Evolutionary conservation across 2,329 filamentous ascomycete species (phyloP), one percentile per base, ranked within the genome.

Genomic region (Neopestalotiopsis sp.): DNA sequence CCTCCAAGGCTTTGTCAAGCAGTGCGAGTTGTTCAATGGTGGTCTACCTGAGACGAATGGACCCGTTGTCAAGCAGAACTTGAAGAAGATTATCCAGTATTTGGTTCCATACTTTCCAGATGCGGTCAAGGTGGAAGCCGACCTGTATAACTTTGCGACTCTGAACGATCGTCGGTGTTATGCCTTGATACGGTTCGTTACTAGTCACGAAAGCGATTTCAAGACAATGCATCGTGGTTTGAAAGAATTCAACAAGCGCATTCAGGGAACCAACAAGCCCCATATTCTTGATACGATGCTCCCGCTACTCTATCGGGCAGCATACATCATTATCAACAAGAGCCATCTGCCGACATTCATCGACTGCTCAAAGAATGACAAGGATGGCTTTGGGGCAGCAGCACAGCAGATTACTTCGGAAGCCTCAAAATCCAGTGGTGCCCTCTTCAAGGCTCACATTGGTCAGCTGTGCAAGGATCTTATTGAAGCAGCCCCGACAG

Each of bases 291-390:
- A 97, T 45, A 97, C 94, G 0, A 79, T 99, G 32, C 88, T 91
- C 5, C 92, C 94, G 5, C 85, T 99, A 17, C 84, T 98, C 4
- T 97, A 97, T 78, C 90, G 94, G 58, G 91, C 91, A 67, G 92
- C 94, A 42, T 91, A 94, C 69, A 87, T 99, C 71, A 88, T 97
- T 73, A 98, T 97, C 83, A 99, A 98, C 82, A 91, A 93, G 76
- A 98, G 95, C 78, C 95, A 99, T 78, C 90, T 99, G 20, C 90
- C 95, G 3, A 91, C 94, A 0, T 95, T 98, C 71, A 93, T 98
- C 84, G 91, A 94, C 69, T 93, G 92, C 75, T 94, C 95, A 12
- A 91, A 94, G 75, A 95, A 90, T 10, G 92, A 98, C 76, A 92
- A 95, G 76, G 90, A 92, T 63, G 91, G 91, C 0, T 85, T 98